phyloP scores from a whole-genome alignment of 2,329 filamentous ascomycete genomes.

The Fusarium robinianum region DNA sequence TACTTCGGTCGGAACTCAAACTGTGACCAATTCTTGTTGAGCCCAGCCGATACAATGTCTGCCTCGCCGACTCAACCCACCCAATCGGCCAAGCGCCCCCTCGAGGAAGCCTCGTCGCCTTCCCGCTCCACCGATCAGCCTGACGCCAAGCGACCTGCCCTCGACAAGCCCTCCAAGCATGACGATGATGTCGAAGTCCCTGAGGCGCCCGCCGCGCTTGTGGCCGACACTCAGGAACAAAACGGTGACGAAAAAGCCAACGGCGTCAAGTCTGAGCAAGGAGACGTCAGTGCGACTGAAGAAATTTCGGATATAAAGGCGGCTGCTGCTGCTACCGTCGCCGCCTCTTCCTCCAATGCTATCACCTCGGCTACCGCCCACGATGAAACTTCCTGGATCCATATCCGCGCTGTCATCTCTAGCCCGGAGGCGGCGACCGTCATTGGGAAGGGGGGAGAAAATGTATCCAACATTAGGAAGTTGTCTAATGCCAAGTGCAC shows the following conservation, averaged over 20 bases:
- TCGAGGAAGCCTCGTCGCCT: conserved; percentile 96
- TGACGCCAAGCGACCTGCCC: conserved; percentile 92
- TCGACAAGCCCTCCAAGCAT: conserved; percentile 86
- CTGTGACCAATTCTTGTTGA: conserved; percentile 36
- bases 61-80: conserved; percentile 68
- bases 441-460: conserved; percentile 98
- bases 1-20: conserved; percentile 28
- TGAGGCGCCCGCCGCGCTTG: conserved; percentile 40
- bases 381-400: conserved; percentile 95
- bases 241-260: conserved; percentile 57
- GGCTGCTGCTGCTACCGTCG: conserved; percentile 46
- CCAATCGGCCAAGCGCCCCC: conserved; percentile 83
- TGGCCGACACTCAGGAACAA: conserved; percentile 49
- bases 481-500: conserved; percentile 98
- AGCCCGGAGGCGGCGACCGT: conserved; percentile 97
- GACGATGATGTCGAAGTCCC: conserved; percentile 58
- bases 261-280: conserved; percentile 49
- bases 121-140: conserved; percentile 90
- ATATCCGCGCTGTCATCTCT: conserved; percentile 94
- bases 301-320: conserved; percentile 47
- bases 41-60: conserved; percentile 74
- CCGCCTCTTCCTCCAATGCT: conserved; percentile 41
- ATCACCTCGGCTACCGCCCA: conserved; percentile 62
- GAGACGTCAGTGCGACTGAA: conserved; percentile 33
- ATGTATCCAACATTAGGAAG: conserved; percentile 94